Conservation (phyloP, 768 basidiomycete genomes). For the Suillus brevipes region DNA sequence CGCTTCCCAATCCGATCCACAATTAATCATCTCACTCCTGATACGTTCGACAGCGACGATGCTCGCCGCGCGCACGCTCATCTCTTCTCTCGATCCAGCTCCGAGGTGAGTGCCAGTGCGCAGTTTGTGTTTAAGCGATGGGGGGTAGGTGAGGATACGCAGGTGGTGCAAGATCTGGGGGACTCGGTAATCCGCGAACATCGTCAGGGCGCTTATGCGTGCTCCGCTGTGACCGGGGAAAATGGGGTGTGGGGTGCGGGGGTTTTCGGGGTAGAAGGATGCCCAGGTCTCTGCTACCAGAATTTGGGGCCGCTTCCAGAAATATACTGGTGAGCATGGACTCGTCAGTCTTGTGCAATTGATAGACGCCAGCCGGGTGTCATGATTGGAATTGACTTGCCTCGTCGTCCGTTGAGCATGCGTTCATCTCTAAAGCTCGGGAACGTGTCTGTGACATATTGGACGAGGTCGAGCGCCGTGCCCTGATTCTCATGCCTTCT, state of each 20-base stretch:
- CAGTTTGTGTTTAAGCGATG: constrained; percentile 54
- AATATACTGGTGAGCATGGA: constrained; percentile 50
- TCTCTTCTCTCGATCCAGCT: constrained; percentile 65
- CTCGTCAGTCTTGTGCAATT: not conserved
- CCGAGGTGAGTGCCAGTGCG: constrained; percentile 43
- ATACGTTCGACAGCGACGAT: constrained; percentile 78
- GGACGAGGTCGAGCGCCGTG: constrained; percentile 72
- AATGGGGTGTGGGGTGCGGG: constrained; percentile 59
- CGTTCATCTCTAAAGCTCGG: constrained; percentile 77
- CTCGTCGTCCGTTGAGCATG: constrained; percentile 52
- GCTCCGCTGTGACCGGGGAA: constrained; percentile 61
- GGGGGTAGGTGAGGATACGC: constrained; percentile 70
- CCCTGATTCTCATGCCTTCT: constrained; percentile 50
- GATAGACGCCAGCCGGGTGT: not conserved
- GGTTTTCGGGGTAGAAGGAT: constrained; percentile 71
- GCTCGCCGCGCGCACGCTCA: constrained; percentile 79
- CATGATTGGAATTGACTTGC: not conserved
- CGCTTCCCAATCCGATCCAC: constrained; percentile 30
- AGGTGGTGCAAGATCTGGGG: constrained; percentile 90
- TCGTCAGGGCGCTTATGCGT: constrained; percentile 72
- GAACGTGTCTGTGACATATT: constrained; percentile 67
- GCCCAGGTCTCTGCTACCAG: constrained; percentile 92
- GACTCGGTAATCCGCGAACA: constrained; percentile 94
- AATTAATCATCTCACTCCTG: constrained; percentile 51
- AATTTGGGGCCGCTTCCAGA: constrained; percentile 93